Evolutionary conservation across 345 rosid genomes (phyloP), one percentile per base, ranked within the genome.

Genomic region (Mangifera indica): DNA sequence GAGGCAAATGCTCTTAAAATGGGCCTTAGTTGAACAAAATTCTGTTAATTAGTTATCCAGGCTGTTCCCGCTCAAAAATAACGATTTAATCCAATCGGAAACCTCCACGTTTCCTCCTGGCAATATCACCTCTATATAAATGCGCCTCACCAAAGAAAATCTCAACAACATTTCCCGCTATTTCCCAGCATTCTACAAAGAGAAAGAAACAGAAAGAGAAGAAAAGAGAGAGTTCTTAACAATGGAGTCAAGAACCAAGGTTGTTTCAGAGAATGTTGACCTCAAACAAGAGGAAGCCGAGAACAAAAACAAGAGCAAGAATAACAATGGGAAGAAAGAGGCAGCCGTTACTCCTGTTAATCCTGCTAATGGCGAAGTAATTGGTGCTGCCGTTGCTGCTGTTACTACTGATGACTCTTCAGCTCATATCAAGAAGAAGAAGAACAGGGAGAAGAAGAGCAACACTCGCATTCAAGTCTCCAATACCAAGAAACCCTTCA

Each of bases 401-500:
- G 44, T 34, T 61, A 26, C 48, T 32, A 25, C 22, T 22, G 7
- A 57, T 45, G 22, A 60, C n/a, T 49, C 32, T 67, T 57, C 66
- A 5, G 10, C 73, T 56, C 49, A 21, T 59, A 53, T 25, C 26
- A 60, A 51, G 63, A 37, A 37, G 42, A 77, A 74, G 63, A 78
- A 71, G 67, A 66, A 11, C 20, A 26, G 20, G 10, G 57, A 57
- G 73, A 57, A 58, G 44, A 70, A 48, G 52, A 34, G 37, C 62
- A 55, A 66, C 25, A 53, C 77, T 25, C 67, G 54, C 56, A 74
- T 81, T 60, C 77, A 69, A 17, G 78, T 81, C 49, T 81, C 84
- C 57, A 79, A 72, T 58, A 75, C 65, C 71, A 78, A 81, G 80
- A 78, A 76, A 55, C 82, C 82, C 71, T 78, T 81, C 71, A 18